Evolutionary conservation across 176 grass and related monocot genomes (phyloP).

Genomic region (Triticum timopheevii): DNA sequence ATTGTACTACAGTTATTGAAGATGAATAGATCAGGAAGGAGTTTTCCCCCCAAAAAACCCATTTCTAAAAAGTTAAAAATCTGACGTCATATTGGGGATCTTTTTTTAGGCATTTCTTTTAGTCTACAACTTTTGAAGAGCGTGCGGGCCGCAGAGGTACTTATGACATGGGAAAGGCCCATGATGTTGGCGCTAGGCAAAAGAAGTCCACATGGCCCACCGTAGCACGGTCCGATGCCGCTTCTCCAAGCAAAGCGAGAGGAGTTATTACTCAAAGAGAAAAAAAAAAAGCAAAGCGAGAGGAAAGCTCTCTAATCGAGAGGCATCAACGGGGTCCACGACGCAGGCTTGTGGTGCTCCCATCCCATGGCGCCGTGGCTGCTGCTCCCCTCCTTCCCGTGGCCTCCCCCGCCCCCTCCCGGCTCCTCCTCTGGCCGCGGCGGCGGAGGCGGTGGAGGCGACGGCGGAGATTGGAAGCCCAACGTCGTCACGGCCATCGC

Average conservation of each 20-base stretch:
- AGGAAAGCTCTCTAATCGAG: not conserved
- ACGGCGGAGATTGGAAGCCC: constrained; percentile 42
- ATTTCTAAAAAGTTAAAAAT: no score
- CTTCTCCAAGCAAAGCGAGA: constrained; percentile 38
- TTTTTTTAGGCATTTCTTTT: no score
- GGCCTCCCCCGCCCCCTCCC: constrained; percentile 48
- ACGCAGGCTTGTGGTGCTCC: constrained; percentile 20
- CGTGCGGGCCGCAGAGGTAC: no score
- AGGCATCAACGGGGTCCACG: constrained; percentile 34
- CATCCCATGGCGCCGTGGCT: constrained; percentile 48
- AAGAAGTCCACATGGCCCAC: not conserved
- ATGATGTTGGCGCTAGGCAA: not conserved
- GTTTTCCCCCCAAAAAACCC: no score
- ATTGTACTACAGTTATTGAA: no score
- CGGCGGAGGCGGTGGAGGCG: constrained; percentile 35
- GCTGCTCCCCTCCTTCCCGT: constrained; percentile 41
- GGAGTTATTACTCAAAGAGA: no score
- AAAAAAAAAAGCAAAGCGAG: constrained; percentile 15
- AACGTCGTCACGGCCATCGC: constrained; percentile 44
- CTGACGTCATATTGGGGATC: no score
- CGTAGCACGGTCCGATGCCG: not conserved
- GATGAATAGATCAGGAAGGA: no score
- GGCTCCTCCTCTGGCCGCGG: constrained; percentile 37
- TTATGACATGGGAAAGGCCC: not conserved
- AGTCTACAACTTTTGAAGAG: no score